Conservation (phyloP, 768 basidiomycete genomes). For the Rickenella mellea region DNA sequence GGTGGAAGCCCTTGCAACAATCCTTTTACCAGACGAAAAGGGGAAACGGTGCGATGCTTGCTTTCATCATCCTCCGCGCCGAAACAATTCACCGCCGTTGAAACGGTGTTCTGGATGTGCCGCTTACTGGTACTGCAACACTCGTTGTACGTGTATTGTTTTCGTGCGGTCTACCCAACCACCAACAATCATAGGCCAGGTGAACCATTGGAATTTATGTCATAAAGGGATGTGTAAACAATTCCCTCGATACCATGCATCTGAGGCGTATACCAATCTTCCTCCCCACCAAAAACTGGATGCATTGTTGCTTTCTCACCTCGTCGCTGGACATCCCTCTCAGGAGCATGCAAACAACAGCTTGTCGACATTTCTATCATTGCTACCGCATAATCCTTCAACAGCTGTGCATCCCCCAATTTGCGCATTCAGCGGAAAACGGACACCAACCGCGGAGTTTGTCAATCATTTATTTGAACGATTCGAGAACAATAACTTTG, state of each 20-base stretch:
- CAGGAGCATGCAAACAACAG: conserved; percentile 14
- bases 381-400: conserved; percentile 33
- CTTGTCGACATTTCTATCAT: conserved; percentile 28
- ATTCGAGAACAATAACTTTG: conserved; percentile 78
- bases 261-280: conserved; percentile 38
- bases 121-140: conserved; percentile 66
- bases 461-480: conserved; percentile 37
- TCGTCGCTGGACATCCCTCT: conserved; percentile 32
- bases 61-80: conserved; percentile 29
- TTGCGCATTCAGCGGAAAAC: conserved; percentile 23
- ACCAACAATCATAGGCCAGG: conserved; percentile 48
- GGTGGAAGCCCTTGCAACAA: conserved; percentile 32
- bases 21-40: conserved; percentile 48
- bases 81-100: conserved; percentile 20
- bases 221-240: conserved; percentile 65
- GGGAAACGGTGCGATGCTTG: conserved; percentile 62
- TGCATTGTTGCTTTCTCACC: conserved; percentile 53
- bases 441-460: conserved; percentile 12
- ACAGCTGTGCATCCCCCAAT: conserved; percentile 18
- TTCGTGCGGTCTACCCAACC: background rate
- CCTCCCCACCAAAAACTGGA: conserved; percentile 48
- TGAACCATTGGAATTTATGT: conserved; percentile 51
- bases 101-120: conserved; percentile 58
- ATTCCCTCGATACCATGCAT: conserved; percentile 37
- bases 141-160: conserved; percentile 41